A percentile compares a stretch with the other conserved stretches of the same genome.
These are phyloP conservation scores for Sarocladiaceae sp. DNA, from an alignment of 2,329 filamentous ascomycete species.

Conservation along the genomic window DNA sequence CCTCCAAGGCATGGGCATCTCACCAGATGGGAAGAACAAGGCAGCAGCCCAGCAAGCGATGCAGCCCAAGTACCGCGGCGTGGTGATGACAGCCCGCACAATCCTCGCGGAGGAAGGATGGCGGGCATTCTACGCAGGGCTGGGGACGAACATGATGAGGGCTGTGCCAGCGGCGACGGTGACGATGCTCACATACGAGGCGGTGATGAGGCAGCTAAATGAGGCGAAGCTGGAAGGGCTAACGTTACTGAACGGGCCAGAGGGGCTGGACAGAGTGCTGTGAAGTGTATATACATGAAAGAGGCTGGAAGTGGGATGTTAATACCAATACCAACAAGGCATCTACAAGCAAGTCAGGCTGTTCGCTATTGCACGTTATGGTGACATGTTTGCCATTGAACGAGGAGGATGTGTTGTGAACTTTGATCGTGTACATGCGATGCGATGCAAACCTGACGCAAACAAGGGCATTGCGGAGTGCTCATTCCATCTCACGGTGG, in stretches of 20 bases:
- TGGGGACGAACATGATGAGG: slow-evolving; percentile 96
- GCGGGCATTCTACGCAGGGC: slow-evolving; percentile 93
- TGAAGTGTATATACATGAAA: slow-evolving; percentile 13
- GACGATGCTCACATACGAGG: slow-evolving; percentile 96
- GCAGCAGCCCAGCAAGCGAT: slow-evolving; percentile 20
- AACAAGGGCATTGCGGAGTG: no score
- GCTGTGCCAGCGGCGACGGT: slow-evolving; percentile 94
- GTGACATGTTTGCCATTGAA: no score
- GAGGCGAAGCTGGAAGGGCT: slow-evolving; percentile 33
- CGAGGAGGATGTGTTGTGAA: no score
- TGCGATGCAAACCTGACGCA: no score
- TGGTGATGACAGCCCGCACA: slow-evolving; percentile 73
- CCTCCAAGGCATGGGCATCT: slow-evolving; percentile 42
- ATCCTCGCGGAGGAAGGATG: slow-evolving; percentile 91
- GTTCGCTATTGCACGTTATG: no score
- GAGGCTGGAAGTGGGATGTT: neutral
- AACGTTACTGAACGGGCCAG: slow-evolving; percentile 20
- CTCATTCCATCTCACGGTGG: no score
- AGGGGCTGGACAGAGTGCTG: slow-evolving; percentile 12
- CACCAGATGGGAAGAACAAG: neutral
- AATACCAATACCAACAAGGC: no score
- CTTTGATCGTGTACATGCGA: no score
- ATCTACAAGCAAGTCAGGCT: no score
- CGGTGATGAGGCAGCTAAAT: slow-evolving; percentile 51
- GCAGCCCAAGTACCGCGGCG: slow-evolving; percentile 63